Evolutionary conservation across 2,329 filamentous ascomycete genomes (phyloP), one percentile per base, ranked within the genome.

Genomic region (Alternaria arbusti): DNA sequence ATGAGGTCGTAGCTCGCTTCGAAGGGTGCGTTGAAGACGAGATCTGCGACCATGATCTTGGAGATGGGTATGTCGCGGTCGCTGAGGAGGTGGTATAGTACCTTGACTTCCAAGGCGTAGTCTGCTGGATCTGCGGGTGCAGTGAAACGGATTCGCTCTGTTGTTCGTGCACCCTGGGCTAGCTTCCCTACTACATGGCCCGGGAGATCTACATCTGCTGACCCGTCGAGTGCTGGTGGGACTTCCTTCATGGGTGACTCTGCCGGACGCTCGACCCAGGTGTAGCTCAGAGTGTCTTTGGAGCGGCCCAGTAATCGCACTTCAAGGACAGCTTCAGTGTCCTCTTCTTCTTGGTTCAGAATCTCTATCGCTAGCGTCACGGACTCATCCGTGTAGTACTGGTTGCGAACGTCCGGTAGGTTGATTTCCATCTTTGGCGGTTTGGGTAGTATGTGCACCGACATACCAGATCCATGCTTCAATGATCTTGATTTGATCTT

Each of bases 1-100:
- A 90, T 86, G 65, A 98, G 88, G 66, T 96, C 93, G 78, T 97
- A 97, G 73, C 92, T 96, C 15, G 94, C 92, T 80, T 97, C 94
- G 72, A 99, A 98, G 0, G 95, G 93, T 54, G 89, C 90, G 57
- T 93, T 88, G 59, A 97, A 86, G 40, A 89, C 87, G 6, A 98
- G 79, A 57, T 90, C 89, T 43, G 91, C 86, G 1, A 88, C 85
- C 22, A 91, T 82, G 3, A 86, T 88, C 78, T 96, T 95, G 40
- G 90, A 88, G 43, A 98, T 91, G 1, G 91, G 90, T 1, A 94
- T 97, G 54, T 91, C 90, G 0, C 89, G 84, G 75, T 98, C 94
- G 6, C 92, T 91, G 3, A 89, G 84, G 2, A 98, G 85, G 72
- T 91, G 89, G 76, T 99, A 99, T 7, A 88, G 85, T 2, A 91